Evolutionary conservation across 1,284 basidiomycete genomes (phyloP), one percentile per base, ranked within the genome.

Genomic region (Rhodotorula sp.): DNA sequence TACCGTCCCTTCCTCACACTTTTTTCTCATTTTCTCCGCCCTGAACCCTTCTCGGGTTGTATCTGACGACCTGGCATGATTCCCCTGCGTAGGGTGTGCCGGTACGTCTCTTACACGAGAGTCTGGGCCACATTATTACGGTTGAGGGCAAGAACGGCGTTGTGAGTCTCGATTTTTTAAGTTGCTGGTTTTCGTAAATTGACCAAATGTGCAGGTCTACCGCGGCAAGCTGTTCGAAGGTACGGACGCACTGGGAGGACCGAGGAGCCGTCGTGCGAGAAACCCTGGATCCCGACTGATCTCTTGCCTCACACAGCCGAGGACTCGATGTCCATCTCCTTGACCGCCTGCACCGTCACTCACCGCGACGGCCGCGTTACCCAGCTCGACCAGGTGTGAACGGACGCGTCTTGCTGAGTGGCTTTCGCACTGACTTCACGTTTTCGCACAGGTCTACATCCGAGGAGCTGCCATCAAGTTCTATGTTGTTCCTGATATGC

Each of bases 401-500:
- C 13, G 19, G 39, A 19, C 32, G 52, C 52, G 19, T 30, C 20
- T 29, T 29, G 6, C 27, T 15, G 2, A 51, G n/a, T 22, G 29
- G 4, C 24, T 27, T 27, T 47, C 30, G n/a, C 29, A 11, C 52
- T 54, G 27, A 27, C 54, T 19, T 22, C 24, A 19, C 32, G 22
- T 36, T 10, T 0, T 27, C 11, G 2, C 13, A 27, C 54, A 74
- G 72, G 94, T 98, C 53, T 99, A 99, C 82, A 99, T 99, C 78
- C 86, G 96, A 76, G 96, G 96, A 75, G 94, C 91, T 81, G 97
- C 98, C 92, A 80, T 95, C 78, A 87, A 94, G 77, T 98, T 98
- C 85, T 95, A 98, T 84, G 97, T 99, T 80, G 96, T 99, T 34
- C 96, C 96, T 59, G 96, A 99, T 82, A 97, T 99, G 90, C 85